Percentiles rank a stretch among this genome's conserved stretches.
phyloP scores from a whole-genome alignment of 805 yeast genomes.

The Suhomyces canberraensis region DNA sequence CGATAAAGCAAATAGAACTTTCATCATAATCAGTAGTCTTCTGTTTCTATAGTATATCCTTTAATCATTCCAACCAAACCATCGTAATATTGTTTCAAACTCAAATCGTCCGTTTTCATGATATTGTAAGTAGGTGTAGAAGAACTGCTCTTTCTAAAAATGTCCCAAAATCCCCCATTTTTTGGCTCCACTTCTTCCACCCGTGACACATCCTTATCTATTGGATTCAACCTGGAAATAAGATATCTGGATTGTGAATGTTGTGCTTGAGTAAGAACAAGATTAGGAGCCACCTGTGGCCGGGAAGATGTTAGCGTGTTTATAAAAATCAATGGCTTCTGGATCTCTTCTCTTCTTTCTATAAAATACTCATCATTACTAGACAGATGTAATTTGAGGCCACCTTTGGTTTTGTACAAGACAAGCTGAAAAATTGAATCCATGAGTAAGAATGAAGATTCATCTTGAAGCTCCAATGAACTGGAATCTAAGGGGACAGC shows the following conservation, averaged over 20 bases:
- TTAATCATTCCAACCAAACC: slow-evolving; percentile 20
- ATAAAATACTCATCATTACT: slow-evolving; percentile 18
- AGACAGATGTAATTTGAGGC: slow-evolving; percentile 26
- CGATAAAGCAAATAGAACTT: too few relatives aligned
- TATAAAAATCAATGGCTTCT: slow-evolving; percentile 15
- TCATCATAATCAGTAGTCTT: too few relatives aligned
- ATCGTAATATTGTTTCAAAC: slow-evolving; percentile 24
- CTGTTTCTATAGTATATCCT: slow-evolving; percentile 7
- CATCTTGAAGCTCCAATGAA: slow-evolving; percentile 7
- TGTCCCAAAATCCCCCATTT: slow-evolving; percentile 10
- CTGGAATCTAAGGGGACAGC: slow-evolving; percentile 17
- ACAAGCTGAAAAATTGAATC: slow-evolving; percentile 27
- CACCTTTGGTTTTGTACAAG: slow-evolving; percentile 19
- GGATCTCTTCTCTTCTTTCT: slow-evolving; percentile 8
- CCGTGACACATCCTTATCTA: slow-evolving; percentile 4
- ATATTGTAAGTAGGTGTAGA: not conserved
- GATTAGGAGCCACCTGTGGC: slow-evolving; percentile 18
- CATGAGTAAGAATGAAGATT: slow-evolving; percentile 22
- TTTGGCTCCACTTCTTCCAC: slow-evolving; percentile 2
- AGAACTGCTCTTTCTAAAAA: slow-evolving; percentile 1
- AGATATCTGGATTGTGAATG: slow-evolving; percentile 40
- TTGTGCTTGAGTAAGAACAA: slow-evolving; percentile 29
- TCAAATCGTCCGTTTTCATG: slow-evolving; percentile 23
- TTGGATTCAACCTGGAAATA: slow-evolving; percentile 27
- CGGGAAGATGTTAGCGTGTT: slow-evolving; percentile 1